Percentiles rank a stretch among this genome's conserved stretches.
These are phyloP conservation scores for Apiosordaria backusii DNA, from an alignment of 495 filamentous ascomycete species.

Conservation along the genomic window DNA sequence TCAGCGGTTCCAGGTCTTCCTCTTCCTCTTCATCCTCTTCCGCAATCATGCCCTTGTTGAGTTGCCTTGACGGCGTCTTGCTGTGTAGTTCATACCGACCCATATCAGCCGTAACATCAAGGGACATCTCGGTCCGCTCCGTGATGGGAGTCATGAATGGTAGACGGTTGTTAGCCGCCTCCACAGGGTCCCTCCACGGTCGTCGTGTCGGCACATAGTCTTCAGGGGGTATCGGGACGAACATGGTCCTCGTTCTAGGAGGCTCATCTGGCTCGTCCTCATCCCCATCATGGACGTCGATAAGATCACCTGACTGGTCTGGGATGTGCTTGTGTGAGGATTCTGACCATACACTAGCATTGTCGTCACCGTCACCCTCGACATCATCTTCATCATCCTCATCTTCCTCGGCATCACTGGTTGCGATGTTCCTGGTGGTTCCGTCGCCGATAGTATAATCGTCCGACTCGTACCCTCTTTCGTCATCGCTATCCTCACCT, in stretches of 20 bases:
- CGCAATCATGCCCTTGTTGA: conserved; percentile 21
- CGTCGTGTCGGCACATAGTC: conserved; percentile 73
- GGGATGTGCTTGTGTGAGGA: conserved; percentile 70
- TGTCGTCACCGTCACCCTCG: conserved; percentile 30
- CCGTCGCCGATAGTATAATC: conserved; percentile 81
- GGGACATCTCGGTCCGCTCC: conserved; percentile 84
- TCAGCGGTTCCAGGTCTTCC: conserved; percentile 53
- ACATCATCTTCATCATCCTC: conserved; percentile 62
- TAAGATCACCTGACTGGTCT: conserved; percentile 33
- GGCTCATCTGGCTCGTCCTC: conserved; percentile 38
- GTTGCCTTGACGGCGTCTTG: conserved; percentile 68
- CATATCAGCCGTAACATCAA: conserved; percentile 55
- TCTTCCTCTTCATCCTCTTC: conserved; percentile 38
- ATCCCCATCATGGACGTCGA: conserved; percentile 34
- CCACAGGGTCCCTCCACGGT: conserved; percentile 70
- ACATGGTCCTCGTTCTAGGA: conserved; percentile 44
- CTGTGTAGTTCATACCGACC: conserved; percentile 40
- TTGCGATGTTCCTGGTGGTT: conserved; percentile 61
- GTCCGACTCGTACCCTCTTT: conserved; percentile 64
- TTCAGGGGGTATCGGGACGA: conserved; percentile 72
- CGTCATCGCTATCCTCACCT: conserved; percentile 54
- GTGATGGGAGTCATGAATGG: conserved; percentile 99
- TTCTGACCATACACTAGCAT: conserved; percentile 76
- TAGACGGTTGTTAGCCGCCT: conserved; percentile 77
- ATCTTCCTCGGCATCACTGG: conserved; percentile 35